These are phyloP conservation scores for Chytridium lagenaria DNA, from an alignment of 371 early-diverging fungal species.

Conservation along the genomic window DNA sequence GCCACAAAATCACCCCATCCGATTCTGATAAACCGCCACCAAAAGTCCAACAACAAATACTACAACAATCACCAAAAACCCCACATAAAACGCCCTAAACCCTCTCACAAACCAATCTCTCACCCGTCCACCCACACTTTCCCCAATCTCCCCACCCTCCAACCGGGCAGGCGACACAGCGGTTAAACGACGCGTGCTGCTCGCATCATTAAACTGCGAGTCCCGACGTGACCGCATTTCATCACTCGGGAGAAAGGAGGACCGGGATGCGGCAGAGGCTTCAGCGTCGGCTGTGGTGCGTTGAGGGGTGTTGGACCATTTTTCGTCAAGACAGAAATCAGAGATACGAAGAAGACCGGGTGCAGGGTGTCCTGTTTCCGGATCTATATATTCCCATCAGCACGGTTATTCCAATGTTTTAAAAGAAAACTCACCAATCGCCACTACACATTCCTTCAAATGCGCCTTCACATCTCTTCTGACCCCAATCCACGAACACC, in stretches of 20 bases:
- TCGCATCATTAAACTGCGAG: background rate
- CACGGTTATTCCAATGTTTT: background rate
- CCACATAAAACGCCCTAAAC: background rate
- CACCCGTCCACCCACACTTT: background rate
- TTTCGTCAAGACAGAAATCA: conserved; percentile 19
- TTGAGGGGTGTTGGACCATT: background rate
- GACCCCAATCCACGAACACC: conserved; percentile 30
- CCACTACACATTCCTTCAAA: conserved; percentile 25
- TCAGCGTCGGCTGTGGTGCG: background rate
- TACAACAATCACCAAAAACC: background rate
- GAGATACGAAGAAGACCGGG: background rate
- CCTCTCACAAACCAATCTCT: background rate
- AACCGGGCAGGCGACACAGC: background rate
- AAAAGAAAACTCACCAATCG: conserved; percentile 18
- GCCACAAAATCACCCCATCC: background rate
- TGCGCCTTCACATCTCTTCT: conserved; percentile 14
- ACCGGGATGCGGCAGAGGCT: background rate
- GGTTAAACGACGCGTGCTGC: background rate
- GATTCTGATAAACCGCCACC: background rate
- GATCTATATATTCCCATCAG: conserved; percentile 3
- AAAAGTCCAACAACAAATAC: background rate
- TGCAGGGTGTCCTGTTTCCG: conserved; percentile 16
- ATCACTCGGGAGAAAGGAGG: background rate
- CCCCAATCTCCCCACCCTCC: background rate
- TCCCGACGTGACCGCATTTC: too few species aligned